Evolutionary conservation across 495 filamentous ascomycete genomes (phyloP).

Genomic region (Neurospora sp.): DNA sequence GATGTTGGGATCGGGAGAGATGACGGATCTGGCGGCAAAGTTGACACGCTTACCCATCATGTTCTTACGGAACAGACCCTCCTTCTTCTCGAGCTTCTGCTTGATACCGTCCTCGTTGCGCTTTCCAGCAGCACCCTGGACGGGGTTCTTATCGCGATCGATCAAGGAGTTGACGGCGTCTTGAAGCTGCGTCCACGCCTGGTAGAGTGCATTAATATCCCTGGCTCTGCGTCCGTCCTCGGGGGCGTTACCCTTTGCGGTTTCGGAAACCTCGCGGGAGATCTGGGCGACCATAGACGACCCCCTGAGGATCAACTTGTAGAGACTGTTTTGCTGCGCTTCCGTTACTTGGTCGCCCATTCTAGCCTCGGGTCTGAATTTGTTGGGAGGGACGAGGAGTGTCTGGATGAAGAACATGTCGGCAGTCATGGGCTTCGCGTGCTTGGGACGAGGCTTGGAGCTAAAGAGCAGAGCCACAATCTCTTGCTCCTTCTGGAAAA

Average conservation of each 20-base stretch:
- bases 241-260: slow-evolving; percentile 28
- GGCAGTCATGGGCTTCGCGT: slow-evolving; percentile 43
- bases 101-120: slow-evolving; percentile 82
- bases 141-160: slow-evolving; percentile 73
- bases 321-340: slow-evolving; percentile 71
- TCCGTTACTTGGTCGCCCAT: slow-evolving; percentile 75
- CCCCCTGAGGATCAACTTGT: slow-evolving; percentile 66
- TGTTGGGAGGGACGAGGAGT: slow-evolving; percentile 82
- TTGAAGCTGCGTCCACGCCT: slow-evolving; percentile 71
- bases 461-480: slow-evolving; percentile 75
- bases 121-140: slow-evolving; percentile 60
- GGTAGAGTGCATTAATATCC: slow-evolving; percentile 34
- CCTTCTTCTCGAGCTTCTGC: slow-evolving; percentile 97
- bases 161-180: slow-evolving; percentile 84
- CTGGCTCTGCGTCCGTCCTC: slow-evolving; percentile 30
- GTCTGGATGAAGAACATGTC: slow-evolving; percentile 91
- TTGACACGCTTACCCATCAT: slow-evolving; percentile 99
- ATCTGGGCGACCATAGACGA: slow-evolving; percentile 65
- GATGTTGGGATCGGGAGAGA: slow-evolving; percentile 96
- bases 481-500: slow-evolving; percentile 82
- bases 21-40: slow-evolving; percentile 94
- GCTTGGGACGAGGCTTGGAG: slow-evolving; percentile 48
- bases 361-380: slow-evolving; percentile 78
- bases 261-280: slow-evolving; percentile 50
- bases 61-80: slow-evolving; percentile 95